Base-by-base conservation (phyloP, 345 rosid genomes). In the Raphanus raphanistrum region DNA sequence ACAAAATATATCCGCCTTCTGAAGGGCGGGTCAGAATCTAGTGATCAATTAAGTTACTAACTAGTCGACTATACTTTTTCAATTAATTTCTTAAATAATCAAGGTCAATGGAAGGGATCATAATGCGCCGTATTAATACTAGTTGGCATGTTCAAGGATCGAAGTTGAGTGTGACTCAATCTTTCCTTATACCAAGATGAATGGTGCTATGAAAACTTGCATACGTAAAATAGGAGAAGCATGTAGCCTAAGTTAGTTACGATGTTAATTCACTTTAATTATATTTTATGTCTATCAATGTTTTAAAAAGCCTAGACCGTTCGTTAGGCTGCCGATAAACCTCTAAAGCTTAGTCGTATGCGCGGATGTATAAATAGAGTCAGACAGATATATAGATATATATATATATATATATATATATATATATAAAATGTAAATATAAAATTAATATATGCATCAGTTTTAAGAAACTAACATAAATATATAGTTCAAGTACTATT, bases 101-200 rank as follows among this genome's bases (percentile, higher is more conserved):
- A 71, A 43, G 35, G 72, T 71, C 72, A 77, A 71, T 71, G 59
- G 4, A 13, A 55, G 12, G 12, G 66, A 71, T 78, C n/a, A 65
- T 48, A 61, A 58, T 64, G 71, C 66, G 76, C 63, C 68, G 55
- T 57, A 72, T 63, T 54, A 70, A 54, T 77, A 63, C 71, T 57
- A 71, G 59, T 33, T 38, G 58, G 58, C 78, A 60, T 68, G 74
- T 68, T 68, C 45, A 66, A 59, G 63, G 62, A 45, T 76, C 73
- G 36, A 52, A 27, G 45, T 77, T 77, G 71, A 77, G 43, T 63
- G 48, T 52, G 11, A 63, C 65, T 70, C 75, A 27, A 70, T 16
- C 70, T 61, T 63, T 63, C 64, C 55, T 50, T 63, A 62, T 2
- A 35, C 57, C 27, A 63, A 70, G 32, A 63, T 32, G 64, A 63